phyloP scores from a whole-genome alignment of 78 protist genomes.

The Dictyostelium firmibasis region DNA sequence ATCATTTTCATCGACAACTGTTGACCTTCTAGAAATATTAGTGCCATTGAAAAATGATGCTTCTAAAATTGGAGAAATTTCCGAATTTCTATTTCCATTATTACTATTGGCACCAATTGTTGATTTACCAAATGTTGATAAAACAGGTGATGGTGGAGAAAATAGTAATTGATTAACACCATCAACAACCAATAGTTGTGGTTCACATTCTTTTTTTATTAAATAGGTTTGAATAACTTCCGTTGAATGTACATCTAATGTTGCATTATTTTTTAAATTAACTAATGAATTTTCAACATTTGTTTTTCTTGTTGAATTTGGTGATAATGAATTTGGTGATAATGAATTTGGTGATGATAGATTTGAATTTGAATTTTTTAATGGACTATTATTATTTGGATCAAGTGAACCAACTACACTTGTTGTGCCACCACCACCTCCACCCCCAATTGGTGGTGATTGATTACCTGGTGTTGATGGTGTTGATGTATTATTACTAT shows the following conservation, averaged over 20 bases:
- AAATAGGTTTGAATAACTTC: neutral
- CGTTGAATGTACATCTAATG: neutral
- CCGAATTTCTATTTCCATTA: neutral
- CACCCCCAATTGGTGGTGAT: neutral
- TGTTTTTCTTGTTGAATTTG: neutral
- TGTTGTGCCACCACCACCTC: neutral
- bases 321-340: neutral
- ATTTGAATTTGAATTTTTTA: neutral
- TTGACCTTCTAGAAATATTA: neutral
- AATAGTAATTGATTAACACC: slow-evolving; percentile 4
- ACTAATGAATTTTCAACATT: neutral
- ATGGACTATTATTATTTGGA: neutral
- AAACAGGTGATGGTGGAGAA: slow-evolving; percentile 60
- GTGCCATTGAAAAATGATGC: neutral
- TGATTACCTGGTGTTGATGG: neutral
- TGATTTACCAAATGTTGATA: slow-evolving; percentile 54
- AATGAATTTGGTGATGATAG: neutral
- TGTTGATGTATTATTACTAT: neutral
- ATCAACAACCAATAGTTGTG: neutral
- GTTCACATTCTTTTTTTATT: neutral
- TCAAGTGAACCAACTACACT: neutral
- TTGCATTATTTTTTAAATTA: neutral
- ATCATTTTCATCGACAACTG: neutral
- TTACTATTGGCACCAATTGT: neutral
- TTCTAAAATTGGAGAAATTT: neutral